These are phyloP conservation scores for Hypholoma fasciculare DNA, from an alignment of 768 basidiomycete species.

Conservation along the genomic window DNA sequence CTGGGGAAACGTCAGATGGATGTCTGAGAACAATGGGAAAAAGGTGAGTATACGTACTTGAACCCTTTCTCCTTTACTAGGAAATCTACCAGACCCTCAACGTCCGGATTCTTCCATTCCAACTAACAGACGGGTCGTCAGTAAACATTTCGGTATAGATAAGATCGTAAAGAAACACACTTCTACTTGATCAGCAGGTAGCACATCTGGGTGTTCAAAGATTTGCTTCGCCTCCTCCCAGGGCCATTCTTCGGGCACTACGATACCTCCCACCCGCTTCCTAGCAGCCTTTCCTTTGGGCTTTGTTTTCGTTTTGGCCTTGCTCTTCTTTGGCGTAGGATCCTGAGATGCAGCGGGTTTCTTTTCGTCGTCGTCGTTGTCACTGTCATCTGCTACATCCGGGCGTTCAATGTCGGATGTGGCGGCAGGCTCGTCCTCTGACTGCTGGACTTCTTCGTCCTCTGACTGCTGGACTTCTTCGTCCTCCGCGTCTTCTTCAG, in stretches of 20 bases:
- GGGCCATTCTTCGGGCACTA: constrained; percentile 93
- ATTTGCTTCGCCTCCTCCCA: constrained; percentile 94
- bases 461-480: constrained; percentile 26
- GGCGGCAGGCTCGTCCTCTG: constrained; percentile 41
- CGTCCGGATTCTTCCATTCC: constrained; percentile 92
- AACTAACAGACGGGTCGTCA: constrained; percentile 47
- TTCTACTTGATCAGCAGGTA: constrained; percentile 82
- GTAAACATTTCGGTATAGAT: background rate
- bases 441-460: constrained; percentile 21
- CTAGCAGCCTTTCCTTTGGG: constrained; percentile 39
- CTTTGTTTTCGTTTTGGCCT: constrained; percentile 36
- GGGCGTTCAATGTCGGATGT: constrained; percentile 47
- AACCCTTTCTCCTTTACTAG: constrained; percentile 95
- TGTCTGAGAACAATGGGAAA: background rate
- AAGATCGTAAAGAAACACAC: constrained; percentile 52
- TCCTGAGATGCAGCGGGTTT: constrained; percentile 19
- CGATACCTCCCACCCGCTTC: constrained; percentile 75
- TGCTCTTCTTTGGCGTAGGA: constrained; percentile 36
- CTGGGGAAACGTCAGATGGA: constrained; percentile 38
- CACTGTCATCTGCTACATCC: constrained; percentile 26
- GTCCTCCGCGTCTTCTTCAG: constrained; percentile 26
- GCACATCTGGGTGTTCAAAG: constrained; percentile 89
- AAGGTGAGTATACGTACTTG: constrained; percentile 58
- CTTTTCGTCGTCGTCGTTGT: constrained; percentile 28
- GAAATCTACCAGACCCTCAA: constrained; percentile 93